Evolutionary conservation across 345 rosid genomes (phyloP).

Genomic region (Eucalyptus marginata): DNA sequence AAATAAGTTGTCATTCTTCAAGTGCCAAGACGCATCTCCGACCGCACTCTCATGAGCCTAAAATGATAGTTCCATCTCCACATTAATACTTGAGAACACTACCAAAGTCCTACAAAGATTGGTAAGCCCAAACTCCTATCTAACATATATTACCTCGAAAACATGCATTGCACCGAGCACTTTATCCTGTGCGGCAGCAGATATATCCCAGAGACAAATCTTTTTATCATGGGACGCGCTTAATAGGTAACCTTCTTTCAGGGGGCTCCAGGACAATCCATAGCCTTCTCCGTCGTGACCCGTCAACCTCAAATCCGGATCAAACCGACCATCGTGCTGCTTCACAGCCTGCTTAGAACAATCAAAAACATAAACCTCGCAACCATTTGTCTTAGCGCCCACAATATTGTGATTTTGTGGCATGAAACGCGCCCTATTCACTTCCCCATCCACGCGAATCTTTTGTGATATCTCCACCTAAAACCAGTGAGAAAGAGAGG

Average conservation of each 20-base stretch:
- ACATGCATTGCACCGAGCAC: slow-evolving; percentile 51
- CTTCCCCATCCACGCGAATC: slow-evolving; percentile 84
- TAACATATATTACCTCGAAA: slow-evolving; percentile 39
- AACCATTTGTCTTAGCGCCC: slow-evolving; percentile 74
- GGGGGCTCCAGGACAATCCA: slow-evolving; percentile 87
- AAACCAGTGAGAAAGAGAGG: background rate
- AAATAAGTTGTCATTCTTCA: slow-evolving; percentile 69
- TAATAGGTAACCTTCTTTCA: slow-evolving; percentile 73
- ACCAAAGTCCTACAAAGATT: background rate
- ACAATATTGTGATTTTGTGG: slow-evolving; percentile 63
- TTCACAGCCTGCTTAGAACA: slow-evolving; percentile 37
- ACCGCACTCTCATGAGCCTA: slow-evolving; percentile 74
- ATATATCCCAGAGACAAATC: slow-evolving; percentile 87
- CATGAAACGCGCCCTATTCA: slow-evolving; percentile 88
- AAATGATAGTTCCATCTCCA: background rate
- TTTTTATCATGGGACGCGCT: slow-evolving; percentile 84
- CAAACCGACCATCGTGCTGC: slow-evolving; percentile 29
- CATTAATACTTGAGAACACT: background rate
- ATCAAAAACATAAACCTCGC: slow-evolving; percentile 76
- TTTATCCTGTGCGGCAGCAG: slow-evolving; percentile 44
- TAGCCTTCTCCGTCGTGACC: slow-evolving; percentile 96
- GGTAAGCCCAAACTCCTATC: background rate
- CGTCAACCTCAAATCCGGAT: slow-evolving; percentile 74
- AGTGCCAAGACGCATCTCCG: slow-evolving; percentile 90
- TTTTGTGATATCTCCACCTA: slow-evolving; percentile 77